Evolutionary conservation across 2,329 filamentous ascomycete genomes (phyloP).

Genomic region (Colletotrichum gigasporum): DNA sequence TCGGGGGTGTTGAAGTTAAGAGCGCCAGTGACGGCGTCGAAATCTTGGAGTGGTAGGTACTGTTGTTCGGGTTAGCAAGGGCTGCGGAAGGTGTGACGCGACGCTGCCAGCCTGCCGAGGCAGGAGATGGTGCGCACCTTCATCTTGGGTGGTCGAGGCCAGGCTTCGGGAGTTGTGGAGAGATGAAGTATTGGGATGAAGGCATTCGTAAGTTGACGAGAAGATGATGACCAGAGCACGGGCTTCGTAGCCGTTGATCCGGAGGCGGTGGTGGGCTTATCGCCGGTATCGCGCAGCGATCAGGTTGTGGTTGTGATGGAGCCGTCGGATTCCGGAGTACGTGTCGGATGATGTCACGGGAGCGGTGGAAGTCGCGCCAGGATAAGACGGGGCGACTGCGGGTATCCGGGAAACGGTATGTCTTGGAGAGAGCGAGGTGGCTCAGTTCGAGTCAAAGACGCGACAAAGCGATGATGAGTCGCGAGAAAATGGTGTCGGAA

Average conservation of each 20-base stretch:
- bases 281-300: constrained; percentile 26
- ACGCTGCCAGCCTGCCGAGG: constrained; percentile 10
- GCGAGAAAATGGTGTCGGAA: neutral
- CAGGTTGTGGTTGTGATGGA: constrained; percentile 23
- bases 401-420: constrained; percentile 18
- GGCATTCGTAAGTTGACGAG: constrained; percentile 10
- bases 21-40: constrained; percentile 90
- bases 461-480: constrained; percentile 13
- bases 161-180: constrained; percentile 17
- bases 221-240: neutral
- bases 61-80: constrained; percentile 47
- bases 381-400: constrained; percentile 6
- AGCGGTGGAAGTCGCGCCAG: constrained; percentile 28
- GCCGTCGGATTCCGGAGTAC: constrained; percentile 21
- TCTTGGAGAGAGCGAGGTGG: constrained; percentile 3
- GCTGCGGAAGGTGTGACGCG: constrained; percentile 8
- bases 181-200: constrained; percentile 1
- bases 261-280: constrained; percentile 18
- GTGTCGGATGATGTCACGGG: constrained; percentile 33
- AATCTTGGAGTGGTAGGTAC: constrained; percentile 91
- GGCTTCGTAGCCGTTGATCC: neutral
- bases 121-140: constrained; percentile 32
- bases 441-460: neutral
- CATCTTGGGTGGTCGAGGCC: constrained; percentile 28
- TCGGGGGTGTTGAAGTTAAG: constrained; percentile 96